A percentile compares a stretch with the other conserved stretches of the same genome.
These are phyloP conservation scores for Phytopythium vexans DNA, from an alignment of 352 stramenopile genomes.

Conservation along the genomic window DNA sequence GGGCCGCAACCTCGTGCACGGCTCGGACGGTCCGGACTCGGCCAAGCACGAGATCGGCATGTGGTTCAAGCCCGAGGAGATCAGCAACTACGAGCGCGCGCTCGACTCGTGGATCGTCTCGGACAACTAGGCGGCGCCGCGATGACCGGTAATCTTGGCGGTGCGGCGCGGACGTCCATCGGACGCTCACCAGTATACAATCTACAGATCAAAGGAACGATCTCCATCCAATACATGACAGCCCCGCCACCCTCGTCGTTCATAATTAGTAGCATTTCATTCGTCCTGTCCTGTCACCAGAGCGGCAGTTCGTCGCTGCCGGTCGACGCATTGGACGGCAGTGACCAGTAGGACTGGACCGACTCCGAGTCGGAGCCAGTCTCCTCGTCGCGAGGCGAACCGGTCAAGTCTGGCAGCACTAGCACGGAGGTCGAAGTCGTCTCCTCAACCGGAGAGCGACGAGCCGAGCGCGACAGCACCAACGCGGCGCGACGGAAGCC, in stretches of 20 bases:
- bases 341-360: conserved; percentile 10
- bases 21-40: conserved; percentile 89
- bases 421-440: conserved; percentile 9
- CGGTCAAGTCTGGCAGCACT: conserved; percentile 11
- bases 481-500: conserved; percentile 69
- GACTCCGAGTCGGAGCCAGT: conserved; percentile 19
- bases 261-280: not conserved
- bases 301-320: conserved; percentile 24
- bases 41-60: conserved; percentile 92
- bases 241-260: conserved; percentile 1
- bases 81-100: conserved; percentile 89
- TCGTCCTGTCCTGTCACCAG: conserved; percentile 10
- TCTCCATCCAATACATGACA: conserved; percentile 23
- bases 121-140: conserved; percentile 65
- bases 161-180: too few relatives aligned
- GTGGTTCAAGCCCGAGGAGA: conserved; percentile 91
- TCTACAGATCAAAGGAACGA: conserved; percentile 1
- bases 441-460: conserved; percentile 2
- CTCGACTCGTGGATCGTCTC: conserved; percentile 87
- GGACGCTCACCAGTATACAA: too few relatives aligned
- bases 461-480: conserved; percentile 18
- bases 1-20: conserved; percentile 92
- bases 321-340: conserved; percentile 7
- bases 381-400: conserved; percentile 11
- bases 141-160: too few relatives aligned